Evolutionary conservation across 2,329 filamentous ascomycete species (phyloP), one percentile per base, ranked within the genome.

Genomic region (Pestalotiopsis sp.): DNA sequence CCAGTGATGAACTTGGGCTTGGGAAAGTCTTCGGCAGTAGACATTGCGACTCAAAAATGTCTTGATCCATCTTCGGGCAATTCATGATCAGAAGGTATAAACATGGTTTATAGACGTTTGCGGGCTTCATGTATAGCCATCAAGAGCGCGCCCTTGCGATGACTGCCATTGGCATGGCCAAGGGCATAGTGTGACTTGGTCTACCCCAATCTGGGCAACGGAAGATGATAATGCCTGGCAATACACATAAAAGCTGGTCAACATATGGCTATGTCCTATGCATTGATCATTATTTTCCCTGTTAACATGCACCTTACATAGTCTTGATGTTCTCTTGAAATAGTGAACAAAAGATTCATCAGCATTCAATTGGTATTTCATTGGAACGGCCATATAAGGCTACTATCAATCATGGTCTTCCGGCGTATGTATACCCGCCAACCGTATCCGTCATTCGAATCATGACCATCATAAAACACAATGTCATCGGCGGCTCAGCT

Each of bases 391-490:
- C 27, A 23, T 23, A 36, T 36, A 9, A 36, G 31, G 31, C 31
- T 6, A 36, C 31, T 36, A 2, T 36, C 31, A 36, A 9, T 36
- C 31, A 36, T 36, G 31, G 31, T 36, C 31, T 36, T 36, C 7
- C 31, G 36, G 25, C 72, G 68, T 67, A 7, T 59, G 39, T 39
- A 70, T 66, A 69, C 66, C 72, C 67, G 12, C 9, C 23, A 45
- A 17, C 20, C 12, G 56, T 25, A 14, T 9, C 31, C 31, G 31
- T 58, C 20, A 23, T 58, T 23, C 14, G 4, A 17, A 31, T 1
- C 11, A 27, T 23, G 17, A 20, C 68, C 13, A 45, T n/a, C 14
- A 20, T 7, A 23, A 36, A 9, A 36, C 2, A 36, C 31, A 36
- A 36, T 36, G 31, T 9, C 31, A 36, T 36, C 31, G 31, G 6